phyloP scores from a whole-genome alignment of 1,139 yeast genomes.

The Pichia sp. region DNA sequence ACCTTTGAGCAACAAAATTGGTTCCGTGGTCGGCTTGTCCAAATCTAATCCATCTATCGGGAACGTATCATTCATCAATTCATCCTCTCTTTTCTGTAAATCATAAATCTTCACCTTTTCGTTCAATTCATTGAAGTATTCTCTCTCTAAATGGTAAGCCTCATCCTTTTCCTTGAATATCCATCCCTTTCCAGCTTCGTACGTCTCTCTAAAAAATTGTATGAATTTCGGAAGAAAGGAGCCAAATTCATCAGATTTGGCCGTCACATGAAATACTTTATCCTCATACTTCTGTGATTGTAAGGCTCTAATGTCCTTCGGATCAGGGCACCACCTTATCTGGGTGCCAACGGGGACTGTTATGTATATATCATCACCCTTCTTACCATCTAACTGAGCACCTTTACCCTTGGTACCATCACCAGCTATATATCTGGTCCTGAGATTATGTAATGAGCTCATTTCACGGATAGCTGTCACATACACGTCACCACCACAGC shows the following conservation, averaged over 20 bases:
- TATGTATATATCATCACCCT: slow-evolving; percentile 70
- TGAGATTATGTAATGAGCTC: slow-evolving; percentile 63
- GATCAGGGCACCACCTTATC: slow-evolving; percentile 80
- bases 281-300: slow-evolving; percentile 17
- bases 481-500: slow-evolving; percentile 82
- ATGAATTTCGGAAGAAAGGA: slow-evolving; percentile 33
- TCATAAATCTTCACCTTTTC: slow-evolving; percentile 62
- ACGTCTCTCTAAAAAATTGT: slow-evolving; percentile 56
- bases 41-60: slow-evolving; percentile 80
- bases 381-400: slow-evolving; percentile 75
- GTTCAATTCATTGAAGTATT: slow-evolving; percentile 58
- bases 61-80: slow-evolving; percentile 55
- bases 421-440: slow-evolving; percentile 60
- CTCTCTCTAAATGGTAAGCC: slow-evolving; percentile 56
- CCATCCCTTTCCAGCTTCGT: slow-evolving; percentile 79
- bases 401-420: slow-evolving; percentile 68
- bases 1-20: slow-evolving; percentile 68
- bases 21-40: slow-evolving; percentile 52
- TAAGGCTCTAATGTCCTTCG: slow-evolving; percentile 37
- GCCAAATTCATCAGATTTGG: slow-evolving; percentile 18
- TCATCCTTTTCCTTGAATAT: slow-evolving; percentile 67
- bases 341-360: slow-evolving; percentile 92
- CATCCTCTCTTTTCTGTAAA: slow-evolving; percentile 50
- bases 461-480: slow-evolving; percentile 71
- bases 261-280: slow-evolving; percentile 22